Base-by-base conservation (phyloP, 441 rosid species). In the Croton setiger region DNA sequence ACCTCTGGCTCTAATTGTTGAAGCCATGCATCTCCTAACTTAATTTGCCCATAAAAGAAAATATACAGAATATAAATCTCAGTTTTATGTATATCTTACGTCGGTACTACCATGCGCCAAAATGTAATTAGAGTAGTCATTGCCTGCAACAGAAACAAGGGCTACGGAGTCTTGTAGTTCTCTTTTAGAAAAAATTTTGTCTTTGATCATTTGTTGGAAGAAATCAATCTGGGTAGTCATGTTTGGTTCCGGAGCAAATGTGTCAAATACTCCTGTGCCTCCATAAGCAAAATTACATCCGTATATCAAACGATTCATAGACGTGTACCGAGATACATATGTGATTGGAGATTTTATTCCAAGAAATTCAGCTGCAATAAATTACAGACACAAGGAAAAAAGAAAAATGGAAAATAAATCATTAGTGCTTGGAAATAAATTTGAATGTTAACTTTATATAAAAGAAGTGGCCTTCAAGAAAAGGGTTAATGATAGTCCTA, bases 261-360 rank as follows among this genome's bases (percentile, higher is more conserved):
- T 87, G 21, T 82, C 67, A 31, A 93, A 86, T 56, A 91, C 98
- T 20, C 98, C 96, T 0, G 95, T 86, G n/a, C 96, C 96, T 58
- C 98, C 98, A 63, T 72, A 84, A 0, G 98, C 98, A 51, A 86
- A 91, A 72, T 93, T 93, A 85, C 89, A 75, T 31, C 98, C 98
- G 37, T 76, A 59, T 54, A 69, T 72, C 73, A 86, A 52, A 20
- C 72, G 75, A 45, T 79, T 77, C 5, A 62, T 53, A 3, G 77
- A 85, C 27, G 76, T 49, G 5, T 75, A 78, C 75, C 82, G 81
- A 84, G 78, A 89, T 66, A 67, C 81, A 82, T 85, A 93, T 5
- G 98, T 85, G 1, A 93, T 79, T 1, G 98, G 98, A 55, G 97
- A 86, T 79, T 80, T 89, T 60, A 88, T 64, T 43, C 83, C 82